These are phyloP conservation scores for Lichtheimia ornata DNA, from an alignment of 371 early-diverging fungal genomes.

Conservation along the genomic window DNA sequence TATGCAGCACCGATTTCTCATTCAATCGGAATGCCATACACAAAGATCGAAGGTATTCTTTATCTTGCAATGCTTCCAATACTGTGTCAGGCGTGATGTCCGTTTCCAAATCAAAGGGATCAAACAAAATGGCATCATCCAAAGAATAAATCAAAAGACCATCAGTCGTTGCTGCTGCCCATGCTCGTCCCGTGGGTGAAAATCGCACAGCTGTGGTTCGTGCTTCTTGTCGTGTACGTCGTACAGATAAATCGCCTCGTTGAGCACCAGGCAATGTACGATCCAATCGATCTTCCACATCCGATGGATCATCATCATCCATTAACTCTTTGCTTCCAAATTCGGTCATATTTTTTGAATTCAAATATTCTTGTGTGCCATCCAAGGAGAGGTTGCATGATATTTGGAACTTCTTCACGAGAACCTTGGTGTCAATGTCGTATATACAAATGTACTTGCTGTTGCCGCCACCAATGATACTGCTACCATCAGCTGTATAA, in stretches of 20 bases:
- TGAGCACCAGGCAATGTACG: conserved; percentile 85
- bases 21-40: conserved; percentile 92
- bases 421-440: conserved; percentile 71
- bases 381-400: conserved; percentile 91
- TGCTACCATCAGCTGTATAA: conserved; percentile 93
- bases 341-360: conserved; percentile 91
- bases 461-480: conserved; percentile 92
- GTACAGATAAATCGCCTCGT: conserved; percentile 80
- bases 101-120: conserved; percentile 96
- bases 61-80: conserved; percentile 62
- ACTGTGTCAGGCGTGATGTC: conserved; percentile 93
- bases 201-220: conserved; percentile 86
- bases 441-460: conserved; percentile 96
- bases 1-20: conserved; percentile 73
- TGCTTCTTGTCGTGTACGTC: conserved; percentile 77
- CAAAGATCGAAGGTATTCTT: conserved; percentile 84
- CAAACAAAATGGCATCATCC: conserved; percentile 90
- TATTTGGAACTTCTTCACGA: conserved; percentile 90
- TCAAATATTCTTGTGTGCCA: conserved; percentile 87
- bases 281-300: conserved; percentile 84
- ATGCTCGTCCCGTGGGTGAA: conserved; percentile 91
- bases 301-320: conserved; percentile 75
- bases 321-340: conserved; percentile 83
- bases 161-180: conserved; percentile 97
- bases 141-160: conserved; percentile 93